Base-by-base conservation (phyloP, 768 basidiomycete genomes). In the Amanita rubescens region DNA sequence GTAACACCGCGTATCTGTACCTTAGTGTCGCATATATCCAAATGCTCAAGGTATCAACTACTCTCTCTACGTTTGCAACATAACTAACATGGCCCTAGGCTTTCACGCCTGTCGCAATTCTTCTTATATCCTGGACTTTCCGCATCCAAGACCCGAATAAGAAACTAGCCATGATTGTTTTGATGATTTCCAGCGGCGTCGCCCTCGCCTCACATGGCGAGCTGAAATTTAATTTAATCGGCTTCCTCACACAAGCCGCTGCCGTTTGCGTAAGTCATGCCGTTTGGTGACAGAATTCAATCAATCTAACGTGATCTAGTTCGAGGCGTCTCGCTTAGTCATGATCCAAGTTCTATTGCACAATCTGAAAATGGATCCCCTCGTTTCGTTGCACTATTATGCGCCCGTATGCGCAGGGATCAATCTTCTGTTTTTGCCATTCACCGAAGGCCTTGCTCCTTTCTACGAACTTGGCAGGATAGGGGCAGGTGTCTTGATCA, bases 351-450 rank as follows among this genome's bases (percentile, higher is more conserved):
- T 94, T 49, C 82, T 98, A 37, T 75, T 98, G 0, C 92, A 96
- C 64, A 94, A 94, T 34, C 73, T 96, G 63, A 96, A 96, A 72
- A 97, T 98, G 94, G 93, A 96, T 64, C 95, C 95, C 0, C 80
- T 97, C 5, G 90, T 93, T 19, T 96, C 94, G 5, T 70, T 98
- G 49, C 90, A 98, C 73, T 97, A 95, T 73, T 96, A 94, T 65
- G 94, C 94, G 9, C 94, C 94, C 12, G 90, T 97, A 49, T 98
- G 95, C 67, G 93, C 95, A 0, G 67, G 75, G 56, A 89, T 98
- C 73, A 97, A 96, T 68, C 78, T 92, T 20, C 65, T 80, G 51
- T 75, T 95, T 57, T 69, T 98, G 17, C 93, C 94, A 6, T 90
- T 97, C 73, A 94, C 91, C 0, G 95, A 98, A 67, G 93, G 95